These are phyloP conservation scores for Aspergillus costaricaensis DNA, from an alignment of 2,329 filamentous ascomycete species.

Conservation along the genomic window DNA sequence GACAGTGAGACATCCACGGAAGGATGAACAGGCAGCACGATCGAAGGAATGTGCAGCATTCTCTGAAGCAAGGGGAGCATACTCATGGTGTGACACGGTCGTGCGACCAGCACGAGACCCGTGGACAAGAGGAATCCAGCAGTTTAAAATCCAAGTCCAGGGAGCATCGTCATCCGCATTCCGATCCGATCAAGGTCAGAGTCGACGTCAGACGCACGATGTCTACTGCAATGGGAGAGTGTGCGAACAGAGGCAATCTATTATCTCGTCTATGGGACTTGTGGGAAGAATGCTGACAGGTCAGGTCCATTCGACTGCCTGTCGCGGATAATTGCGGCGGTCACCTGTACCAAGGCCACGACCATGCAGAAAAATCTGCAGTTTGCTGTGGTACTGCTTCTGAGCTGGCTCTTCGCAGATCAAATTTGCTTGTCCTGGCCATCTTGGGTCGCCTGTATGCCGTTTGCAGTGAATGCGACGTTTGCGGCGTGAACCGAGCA, in stretches of 20 bases:
- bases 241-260: slow-evolving; percentile 1
- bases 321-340: slow-evolving; percentile 2
- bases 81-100: slow-evolving; percentile 7
- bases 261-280: background rate
- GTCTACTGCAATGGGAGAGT: slow-evolving; percentile 5
- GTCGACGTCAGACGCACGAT: background rate
- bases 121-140: background rate
- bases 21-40: background rate
- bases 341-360: background rate
- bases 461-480: background rate
- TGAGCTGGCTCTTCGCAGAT: background rate
- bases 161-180: background rate
- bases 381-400: background rate
- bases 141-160: slow-evolving; percentile 5
- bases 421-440: background rate
- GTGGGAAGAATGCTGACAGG: slow-evolving; percentile 7
- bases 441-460: background rate
- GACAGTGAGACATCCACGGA: background rate
- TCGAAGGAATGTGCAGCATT: slow-evolving; percentile 7
- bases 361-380: background rate
- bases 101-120: slow-evolving; percentile 1
- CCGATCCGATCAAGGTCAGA: background rate
- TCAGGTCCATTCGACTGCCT: slow-evolving; percentile 3
- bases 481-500: background rate
- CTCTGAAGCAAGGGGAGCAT: background rate